A percentile compares a stretch with the other conserved stretches of the same genome.
phyloP scores from a whole-genome alignment of 495 filamentous ascomycete genomes.

The Penicillium steckii region DNA sequence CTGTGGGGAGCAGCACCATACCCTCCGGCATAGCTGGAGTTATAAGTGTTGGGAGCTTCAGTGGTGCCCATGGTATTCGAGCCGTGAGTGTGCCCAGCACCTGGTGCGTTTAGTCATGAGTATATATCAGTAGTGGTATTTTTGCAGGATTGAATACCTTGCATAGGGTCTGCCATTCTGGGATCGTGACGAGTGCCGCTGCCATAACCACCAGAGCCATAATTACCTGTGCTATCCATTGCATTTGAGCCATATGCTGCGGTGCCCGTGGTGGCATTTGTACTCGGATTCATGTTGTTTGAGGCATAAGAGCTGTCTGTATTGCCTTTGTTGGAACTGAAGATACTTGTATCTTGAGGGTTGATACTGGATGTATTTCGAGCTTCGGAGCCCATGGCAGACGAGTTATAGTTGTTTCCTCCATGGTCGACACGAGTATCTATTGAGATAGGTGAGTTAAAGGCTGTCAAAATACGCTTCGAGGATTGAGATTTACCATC shows the following conservation, averaged over 20 bases:
- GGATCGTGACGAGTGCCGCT: background rate
- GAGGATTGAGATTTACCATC: conserved; percentile 8
- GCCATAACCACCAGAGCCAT: background rate
- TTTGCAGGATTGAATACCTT: background rate
- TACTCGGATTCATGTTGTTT: conserved; percentile 2
- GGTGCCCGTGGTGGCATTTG: background rate
- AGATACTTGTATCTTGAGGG: background rate
- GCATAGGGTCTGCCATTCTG: background rate
- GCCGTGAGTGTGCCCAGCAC: background rate
- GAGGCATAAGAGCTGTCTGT: conserved; percentile 9
- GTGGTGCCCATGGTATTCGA: background rate
- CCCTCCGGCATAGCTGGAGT: background rate
- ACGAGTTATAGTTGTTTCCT: conserved; percentile 12
- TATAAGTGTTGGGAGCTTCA: background rate
- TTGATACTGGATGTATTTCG: conserved; percentile 15
- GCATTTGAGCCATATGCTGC: background rate
- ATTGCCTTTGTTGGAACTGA: background rate
- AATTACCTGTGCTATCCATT: background rate
- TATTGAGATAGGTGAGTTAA: too few relatives aligned
- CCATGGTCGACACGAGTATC: conserved; percentile 24
- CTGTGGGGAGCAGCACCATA: background rate
- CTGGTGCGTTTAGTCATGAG: background rate
- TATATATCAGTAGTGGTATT: background rate
- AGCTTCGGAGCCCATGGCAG: conserved; percentile 2
- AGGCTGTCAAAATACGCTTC: too few relatives aligned